Evolutionary conservation across 1,284 basidiomycete species (phyloP), one percentile per base, ranked within the genome.

Genomic region (Kwoniella shivajii): DNA sequence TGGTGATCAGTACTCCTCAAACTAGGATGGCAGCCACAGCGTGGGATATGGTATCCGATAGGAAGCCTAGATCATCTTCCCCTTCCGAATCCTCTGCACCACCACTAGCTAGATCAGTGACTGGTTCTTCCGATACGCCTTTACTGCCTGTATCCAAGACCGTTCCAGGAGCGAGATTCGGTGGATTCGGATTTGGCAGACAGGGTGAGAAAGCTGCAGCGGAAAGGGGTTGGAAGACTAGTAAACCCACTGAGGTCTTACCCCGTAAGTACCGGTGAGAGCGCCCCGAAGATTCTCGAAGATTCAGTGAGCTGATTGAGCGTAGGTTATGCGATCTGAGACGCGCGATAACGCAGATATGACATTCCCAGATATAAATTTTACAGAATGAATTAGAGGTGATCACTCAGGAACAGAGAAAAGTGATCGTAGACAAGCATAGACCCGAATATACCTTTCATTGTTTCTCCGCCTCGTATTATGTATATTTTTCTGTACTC

Each of bases 201-300:
- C 85, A 89, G 72, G 88, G 83, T 13, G 86, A 89, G 78, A 88
- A 86, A 76, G 81, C 80, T n/a, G 88, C 87, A 9, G 84, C 80
- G 6, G 72, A 84, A 38, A 83, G 82, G 69, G 87, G 86, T 79
- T 62, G 54, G 73, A 71, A 69, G 56, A 74, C 74, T 49, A 70
- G 66, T 45, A 53, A 59, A 50, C 74, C 74, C 20, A 33, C 68
- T 30, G 74, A 74, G 49, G 68, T 54, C 30, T 55, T 76, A 18
- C 74, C 74, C 37, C 54, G 74, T 73, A 49, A 70, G 74, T 68
- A 20, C 34, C 34, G 34, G 34, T 36, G 34, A n/a, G n/a, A n/a
- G n/a, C n/a, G n/a, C n/a, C n/a, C n/a, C n/a, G 33, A 34, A 34
- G 16, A 34, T 34, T 34, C 33, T n/a, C n/a, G n/a, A n/a, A n/a